A percentile compares a stretch with the other conserved stretches of the same genome.
Evolutionary conservation across 306 rosid species (phyloP).

Genomic region (Potentilla sterilis): DNA sequence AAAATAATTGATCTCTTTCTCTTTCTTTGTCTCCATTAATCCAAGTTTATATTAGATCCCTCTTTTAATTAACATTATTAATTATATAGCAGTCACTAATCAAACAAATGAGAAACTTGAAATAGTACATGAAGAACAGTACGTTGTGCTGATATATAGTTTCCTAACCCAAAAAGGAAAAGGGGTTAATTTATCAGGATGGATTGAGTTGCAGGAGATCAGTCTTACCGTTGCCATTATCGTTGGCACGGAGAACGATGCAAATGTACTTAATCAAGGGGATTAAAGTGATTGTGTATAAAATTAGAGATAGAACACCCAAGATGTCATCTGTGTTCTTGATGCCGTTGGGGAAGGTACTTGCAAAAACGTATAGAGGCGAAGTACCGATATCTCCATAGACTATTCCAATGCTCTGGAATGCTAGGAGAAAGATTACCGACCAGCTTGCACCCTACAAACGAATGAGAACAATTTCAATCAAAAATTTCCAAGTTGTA

Average conservation of each 20-base stretch:
- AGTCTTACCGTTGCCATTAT: slow-evolving; percentile 59
- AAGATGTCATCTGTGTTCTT: slow-evolving; percentile 51
- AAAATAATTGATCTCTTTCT: too few relatives aligned
- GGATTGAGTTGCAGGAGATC: neutral
- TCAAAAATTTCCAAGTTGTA: neutral
- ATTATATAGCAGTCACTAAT: too few relatives aligned
- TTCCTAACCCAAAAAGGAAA: too few relatives aligned
- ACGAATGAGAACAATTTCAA: neutral
- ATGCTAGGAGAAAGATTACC: slow-evolving; percentile 52
- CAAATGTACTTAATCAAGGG: slow-evolving; percentile 57
- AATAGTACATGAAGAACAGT: too few relatives aligned
- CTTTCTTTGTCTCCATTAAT: too few relatives aligned
- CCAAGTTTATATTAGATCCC: too few relatives aligned
- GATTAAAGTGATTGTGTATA: slow-evolving; percentile 58
- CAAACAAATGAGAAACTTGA: too few relatives aligned
- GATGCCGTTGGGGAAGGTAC: slow-evolving; percentile 46
- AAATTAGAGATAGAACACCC: slow-evolving; percentile 60
- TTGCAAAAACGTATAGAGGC: slow-evolving; percentile 54
- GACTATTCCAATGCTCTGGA: slow-evolving; percentile 69
- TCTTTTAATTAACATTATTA: too few relatives aligned
- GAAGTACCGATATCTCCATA: slow-evolving; percentile 80
- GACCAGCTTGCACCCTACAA: slow-evolving; percentile 39
- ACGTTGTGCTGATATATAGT: too few relatives aligned
- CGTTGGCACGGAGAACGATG: slow-evolving; percentile 53
- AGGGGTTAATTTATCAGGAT: too few relatives aligned